phyloP scores from a whole-genome alignment of 306 rosid genomes.

The Castanopsis chinensis region DNA sequence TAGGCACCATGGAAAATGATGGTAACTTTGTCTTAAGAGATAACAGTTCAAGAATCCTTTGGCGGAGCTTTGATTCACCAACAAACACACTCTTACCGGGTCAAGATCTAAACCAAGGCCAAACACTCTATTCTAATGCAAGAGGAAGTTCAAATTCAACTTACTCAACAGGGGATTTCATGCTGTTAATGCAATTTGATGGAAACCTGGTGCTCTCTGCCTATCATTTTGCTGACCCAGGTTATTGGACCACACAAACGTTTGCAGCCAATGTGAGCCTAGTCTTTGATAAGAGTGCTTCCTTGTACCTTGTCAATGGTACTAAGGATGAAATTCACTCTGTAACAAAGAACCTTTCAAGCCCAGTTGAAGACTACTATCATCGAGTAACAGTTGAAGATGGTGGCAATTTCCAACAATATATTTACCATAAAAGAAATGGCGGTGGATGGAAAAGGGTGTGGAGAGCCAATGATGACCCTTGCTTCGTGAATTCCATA shows the following conservation, averaged over 20 bases:
- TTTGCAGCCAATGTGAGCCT: not conserved
- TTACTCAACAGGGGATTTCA: conserved; percentile 26
- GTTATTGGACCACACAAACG: conserved; percentile 19
- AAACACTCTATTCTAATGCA: conserved; percentile 13
- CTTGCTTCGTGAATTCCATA: conserved; percentile 23
- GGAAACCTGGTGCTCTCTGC: conserved; percentile 23
- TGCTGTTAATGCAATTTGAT: conserved; percentile 9
- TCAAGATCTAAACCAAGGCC: not conserved
- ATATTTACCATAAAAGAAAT: conserved; percentile 30
- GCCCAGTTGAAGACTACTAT: conserved; percentile 28
- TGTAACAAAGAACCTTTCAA: conserved; percentile 9
- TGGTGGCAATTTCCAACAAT: conserved; percentile 33
- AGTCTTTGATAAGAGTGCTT: conserved; percentile 16
- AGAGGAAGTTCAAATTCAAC: conserved; percentile 10
- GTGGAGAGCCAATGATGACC: conserved; percentile 33
- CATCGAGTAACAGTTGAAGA: conserved; percentile 31
- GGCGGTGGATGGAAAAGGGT: conserved; percentile 25
- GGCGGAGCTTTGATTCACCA: conserved; percentile 21
- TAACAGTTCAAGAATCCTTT: not conserved
- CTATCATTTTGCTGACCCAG: conserved; percentile 17
- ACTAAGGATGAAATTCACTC: not conserved
- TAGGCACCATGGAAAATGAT: conserved; percentile 19
- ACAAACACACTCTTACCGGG: conserved; percentile 25
- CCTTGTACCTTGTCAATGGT: conserved; percentile 1
- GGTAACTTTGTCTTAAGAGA: conserved; percentile 23